phyloP scores from a whole-genome alignment of 345 rosid genomes.

The Linum usitatissimum region DNA sequence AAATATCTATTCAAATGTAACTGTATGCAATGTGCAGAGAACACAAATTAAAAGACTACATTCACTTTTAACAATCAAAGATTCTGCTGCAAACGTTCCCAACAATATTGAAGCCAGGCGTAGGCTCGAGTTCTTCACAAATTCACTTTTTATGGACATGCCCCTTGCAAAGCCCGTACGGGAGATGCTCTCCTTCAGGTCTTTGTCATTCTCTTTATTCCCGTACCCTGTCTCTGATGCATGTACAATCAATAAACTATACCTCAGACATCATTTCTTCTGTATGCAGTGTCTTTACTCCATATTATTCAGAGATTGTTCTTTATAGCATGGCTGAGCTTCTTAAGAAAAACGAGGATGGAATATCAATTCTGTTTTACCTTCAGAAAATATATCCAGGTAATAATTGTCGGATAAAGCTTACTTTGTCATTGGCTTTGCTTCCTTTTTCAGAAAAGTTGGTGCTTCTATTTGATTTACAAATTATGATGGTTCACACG shows the following conservation, averaged over 20 bases:
- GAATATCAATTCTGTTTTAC: conserved; percentile 88
- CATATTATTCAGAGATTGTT: conserved; percentile 91
- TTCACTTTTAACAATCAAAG: conserved; percentile 81
- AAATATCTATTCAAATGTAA: conserved; percentile 9
- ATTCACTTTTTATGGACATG: conserved; percentile 91
- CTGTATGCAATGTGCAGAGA: conserved; percentile 40
- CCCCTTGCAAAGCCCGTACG: conserved; percentile 67
- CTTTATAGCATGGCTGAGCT: conserved; percentile 91
- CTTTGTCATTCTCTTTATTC: conserved; percentile 3
- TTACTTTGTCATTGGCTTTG: not conserved
- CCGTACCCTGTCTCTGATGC: conserved; percentile 2
- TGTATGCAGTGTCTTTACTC: conserved; percentile 84
- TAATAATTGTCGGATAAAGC: conserved; percentile 9
- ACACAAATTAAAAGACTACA: conserved; percentile 64
- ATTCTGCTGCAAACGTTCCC: conserved; percentile 81
- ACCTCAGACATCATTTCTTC: conserved; percentile 13
- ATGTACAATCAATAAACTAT: conserved; percentile 1
- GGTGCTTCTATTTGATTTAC: too few species aligned
- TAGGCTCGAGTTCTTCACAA: conserved; percentile 79
- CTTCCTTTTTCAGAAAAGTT: not conserved
- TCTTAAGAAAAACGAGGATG: conserved; percentile 85
- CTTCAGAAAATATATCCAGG: conserved; percentile 99
- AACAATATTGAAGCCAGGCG: conserved; percentile 90
- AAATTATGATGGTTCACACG: not conserved
- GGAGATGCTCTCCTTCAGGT: conserved; percentile 85